Evolutionary conservation across 1,139 yeast genomes (phyloP).

Genomic region (Suhomyces bokatorum): DNA sequence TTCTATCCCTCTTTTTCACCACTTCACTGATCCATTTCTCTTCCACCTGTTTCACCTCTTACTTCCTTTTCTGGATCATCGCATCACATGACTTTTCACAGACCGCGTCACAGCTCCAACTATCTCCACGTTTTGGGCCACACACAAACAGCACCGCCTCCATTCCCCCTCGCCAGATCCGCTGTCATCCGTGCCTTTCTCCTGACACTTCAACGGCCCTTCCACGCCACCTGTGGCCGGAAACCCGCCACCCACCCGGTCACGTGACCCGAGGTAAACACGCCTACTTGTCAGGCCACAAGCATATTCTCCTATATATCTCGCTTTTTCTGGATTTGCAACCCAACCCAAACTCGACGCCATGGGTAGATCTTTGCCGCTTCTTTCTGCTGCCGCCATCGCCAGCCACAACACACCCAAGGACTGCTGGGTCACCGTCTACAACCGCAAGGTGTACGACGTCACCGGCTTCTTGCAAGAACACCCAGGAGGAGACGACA

Average conservation of each 20-base stretch:
- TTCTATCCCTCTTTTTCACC: too few species aligned
- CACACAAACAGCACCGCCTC: not conserved
- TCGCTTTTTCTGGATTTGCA: not conserved
- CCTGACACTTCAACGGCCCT: too few species aligned
- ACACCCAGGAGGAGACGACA: slow-evolving; percentile 86
- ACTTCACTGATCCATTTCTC: too few species aligned
- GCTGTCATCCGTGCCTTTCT: too few species aligned
- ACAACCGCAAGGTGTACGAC: slow-evolving; percentile 75
- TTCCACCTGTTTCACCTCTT: too few species aligned
- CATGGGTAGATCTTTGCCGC: slow-evolving; percentile 32
- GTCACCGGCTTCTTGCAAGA: slow-evolving; percentile 76
- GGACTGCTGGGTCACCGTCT: slow-evolving; percentile 78
- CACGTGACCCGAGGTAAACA: not conserved
- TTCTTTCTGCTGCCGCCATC: slow-evolving; percentile 41
- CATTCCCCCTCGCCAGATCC: too few species aligned
- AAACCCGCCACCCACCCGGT: not conserved
- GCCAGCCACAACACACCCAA: slow-evolving; percentile 48
- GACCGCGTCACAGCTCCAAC: slow-evolving; percentile 1
- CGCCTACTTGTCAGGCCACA: slow-evolving; percentile 8
- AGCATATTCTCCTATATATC: not conserved
- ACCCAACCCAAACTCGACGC: not conserved
- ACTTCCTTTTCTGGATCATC: too few species aligned
- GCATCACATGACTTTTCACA: not conserved
- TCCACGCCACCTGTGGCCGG: too few species aligned
- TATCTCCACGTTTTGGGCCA: not conserved